Evolutionary conservation across 768 basidiomycete species (phyloP).

Genomic region (Amylocystis lapponica): DNA sequence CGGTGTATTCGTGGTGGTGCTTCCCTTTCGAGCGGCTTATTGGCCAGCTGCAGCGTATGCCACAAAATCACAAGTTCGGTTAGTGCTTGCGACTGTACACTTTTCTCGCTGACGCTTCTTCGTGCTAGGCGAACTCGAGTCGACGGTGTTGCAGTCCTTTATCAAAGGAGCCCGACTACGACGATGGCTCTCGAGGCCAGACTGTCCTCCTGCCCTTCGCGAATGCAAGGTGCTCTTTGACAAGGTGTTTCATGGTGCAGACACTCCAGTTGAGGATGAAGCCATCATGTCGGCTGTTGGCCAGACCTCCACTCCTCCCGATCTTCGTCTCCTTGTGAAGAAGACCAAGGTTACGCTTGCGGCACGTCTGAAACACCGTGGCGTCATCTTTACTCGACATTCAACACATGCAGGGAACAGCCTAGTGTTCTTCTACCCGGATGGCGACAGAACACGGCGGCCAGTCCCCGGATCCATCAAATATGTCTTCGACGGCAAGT

Average conservation of each 20-base stretch:
- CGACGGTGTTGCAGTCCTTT: conserved; percentile 4
- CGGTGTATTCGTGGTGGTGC: conserved; percentile 19
- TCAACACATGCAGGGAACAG: conserved; percentile 4
- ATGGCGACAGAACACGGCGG: background rate
- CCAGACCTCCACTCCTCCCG: background rate
- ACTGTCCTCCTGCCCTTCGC: conserved; percentile 1
- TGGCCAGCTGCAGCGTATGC: conserved; percentile 16
- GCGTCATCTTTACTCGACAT: background rate
- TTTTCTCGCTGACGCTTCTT: background rate
- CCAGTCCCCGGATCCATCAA: conserved; percentile 7
- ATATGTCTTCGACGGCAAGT: background rate
- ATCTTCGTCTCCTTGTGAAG: background rate
- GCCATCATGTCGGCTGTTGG: background rate
- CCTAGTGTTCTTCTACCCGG: background rate
- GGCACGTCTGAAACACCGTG: background rate
- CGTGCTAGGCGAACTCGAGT: conserved; percentile 2
- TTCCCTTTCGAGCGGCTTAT: conserved; percentile 23
- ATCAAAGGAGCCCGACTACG: conserved; percentile 2
- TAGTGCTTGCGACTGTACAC: background rate
- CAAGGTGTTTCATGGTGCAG: background rate
- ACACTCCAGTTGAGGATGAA: background rate
- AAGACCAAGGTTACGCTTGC: background rate
- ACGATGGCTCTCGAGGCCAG: conserved; percentile 3
- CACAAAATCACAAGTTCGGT: conserved; percentile 21
- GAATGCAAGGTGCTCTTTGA: conserved; percentile 1